These are phyloP conservation scores for Torulaspora microellipsoides DNA, from an alignment of 805 yeast genomes.

Conservation along the genomic window DNA sequence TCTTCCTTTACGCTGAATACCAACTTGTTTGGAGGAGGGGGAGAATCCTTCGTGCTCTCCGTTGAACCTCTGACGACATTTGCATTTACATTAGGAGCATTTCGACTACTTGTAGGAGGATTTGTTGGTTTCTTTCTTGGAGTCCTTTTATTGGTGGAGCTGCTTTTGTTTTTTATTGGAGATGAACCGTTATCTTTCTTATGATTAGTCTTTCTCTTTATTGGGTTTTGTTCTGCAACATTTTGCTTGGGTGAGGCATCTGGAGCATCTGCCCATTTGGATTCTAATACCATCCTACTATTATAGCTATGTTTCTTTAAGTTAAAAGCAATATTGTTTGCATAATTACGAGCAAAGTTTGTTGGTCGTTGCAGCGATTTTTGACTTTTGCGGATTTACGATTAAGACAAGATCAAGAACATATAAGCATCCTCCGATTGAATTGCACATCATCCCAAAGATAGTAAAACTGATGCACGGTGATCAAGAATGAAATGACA, in stretches of 20 bases:
- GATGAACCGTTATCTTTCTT: neutral
- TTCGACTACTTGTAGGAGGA: neutral
- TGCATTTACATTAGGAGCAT: no score
- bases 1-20: slow-evolving; percentile 10
- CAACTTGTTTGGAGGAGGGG: slow-evolving; percentile 5
- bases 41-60: neutral
- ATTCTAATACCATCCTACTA: slow-evolving; percentile 23
- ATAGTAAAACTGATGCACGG: no score
- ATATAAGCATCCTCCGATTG: no score
- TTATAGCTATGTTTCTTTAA: no score
- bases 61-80: no score
- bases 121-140: slow-evolving; percentile 1
- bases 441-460: no score
- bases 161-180: neutral
- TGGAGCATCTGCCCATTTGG: slow-evolving; percentile 30
- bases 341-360: no score
- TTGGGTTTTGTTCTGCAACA: neutral
- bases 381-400: no score
- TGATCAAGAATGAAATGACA: no score
- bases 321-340: no score
- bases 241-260: slow-evolving; percentile 7
- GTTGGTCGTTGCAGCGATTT: no score
- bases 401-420: no score
- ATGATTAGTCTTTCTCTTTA: slow-evolving; percentile 2
- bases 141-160: slow-evolving; percentile 1